Base-by-base conservation (phyloP, 169 alveolate genomes). In the Eimeria maxima region DNA sequence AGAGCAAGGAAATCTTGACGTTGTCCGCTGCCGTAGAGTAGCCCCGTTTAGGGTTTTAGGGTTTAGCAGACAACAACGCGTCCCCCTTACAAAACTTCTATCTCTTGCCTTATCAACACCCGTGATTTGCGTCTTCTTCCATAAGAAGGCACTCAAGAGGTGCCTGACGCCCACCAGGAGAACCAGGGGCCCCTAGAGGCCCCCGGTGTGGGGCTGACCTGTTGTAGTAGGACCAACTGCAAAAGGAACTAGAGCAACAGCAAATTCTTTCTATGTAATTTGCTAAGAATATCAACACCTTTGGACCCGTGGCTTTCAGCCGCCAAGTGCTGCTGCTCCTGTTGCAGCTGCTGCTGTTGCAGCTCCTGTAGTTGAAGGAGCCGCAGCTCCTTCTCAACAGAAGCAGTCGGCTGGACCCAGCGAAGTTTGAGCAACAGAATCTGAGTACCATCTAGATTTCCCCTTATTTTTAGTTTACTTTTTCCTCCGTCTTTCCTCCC, bases 131-230 rank as follows among this genome's bases (percentile, higher is more conserved):
- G 14, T 4, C 71, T 60, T 1, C 29, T 7, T 13, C 16, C 22
- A 1, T 16, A 27, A n/a, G 38, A 13, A 42, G 44, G 53, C 22
- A 45, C 16, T 38, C 63, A 5, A 5, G 63, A 38, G 38, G 87
- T n/a, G n/a, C n/a, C n/a, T n/a, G n/a, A n/a, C 11, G 42, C 87
- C 87, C 14, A 13, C 5, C 44, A 18, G 24, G 42, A 7, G 27
- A 20, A 24, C n/a, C 1, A 18, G 57, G 87, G 87, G 87, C 55
- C 87, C 87, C 87, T 63, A 18, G 60, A 42, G 63, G 60, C 63
- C 87, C 60, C 87, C 87, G 7, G 38, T 76, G 87, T 76, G 87
- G 87, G 87, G 87, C 87, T 76, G 38, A 2, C 22, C 13, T 44
- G 60, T 29, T 22, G 87, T 42, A 29, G 63, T 63, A 27, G 63